Percentiles rank a stretch among this genome's conserved stretches.
Conservation (phyloP, 2,329 filamentous ascomycete species). For the Clonostachys solani region DNA sequence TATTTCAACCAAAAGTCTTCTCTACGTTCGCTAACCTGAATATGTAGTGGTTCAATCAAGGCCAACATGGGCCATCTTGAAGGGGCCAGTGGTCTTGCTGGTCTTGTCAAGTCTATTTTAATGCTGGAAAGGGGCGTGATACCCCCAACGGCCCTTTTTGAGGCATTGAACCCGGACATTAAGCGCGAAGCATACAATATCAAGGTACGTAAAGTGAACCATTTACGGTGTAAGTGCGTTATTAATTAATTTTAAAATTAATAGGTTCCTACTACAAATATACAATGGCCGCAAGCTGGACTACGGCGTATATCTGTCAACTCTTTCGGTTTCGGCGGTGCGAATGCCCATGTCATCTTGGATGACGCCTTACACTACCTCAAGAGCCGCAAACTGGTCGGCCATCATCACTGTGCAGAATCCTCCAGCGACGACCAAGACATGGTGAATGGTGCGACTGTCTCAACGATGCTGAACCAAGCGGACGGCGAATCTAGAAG, state of each 20-base stretch:
- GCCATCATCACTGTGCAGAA: conserved; percentile 1
- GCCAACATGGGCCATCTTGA: conserved; percentile 11
- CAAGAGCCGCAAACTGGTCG: conserved; percentile 1
- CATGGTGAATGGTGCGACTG: not conserved
- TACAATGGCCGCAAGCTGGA: conserved; percentile 1
- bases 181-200: not conserved
- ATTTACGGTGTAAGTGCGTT: too few relatives aligned
- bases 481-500: not conserved
- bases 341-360: conserved; percentile 12
- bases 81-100: conserved; percentile 7
- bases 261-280: not conserved
- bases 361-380: conserved; percentile 9
- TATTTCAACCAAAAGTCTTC: conserved; percentile 3
- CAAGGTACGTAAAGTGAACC: not conserved
- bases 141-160: conserved; percentile 40
- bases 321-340: conserved; percentile 12
- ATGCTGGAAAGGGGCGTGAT: conserved; percentile 47
- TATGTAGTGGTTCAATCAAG: conserved; percentile 5
- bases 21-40: conserved; percentile 1
- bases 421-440: not conserved
- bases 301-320: conserved; percentile 8
- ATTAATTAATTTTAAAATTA: not conserved
- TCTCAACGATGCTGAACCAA: not conserved
- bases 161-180: conserved; percentile 1
- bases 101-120: conserved; percentile 13